Base-by-base conservation (phyloP, 106 monocot genomes). In the Phalaenopsis equestris region DNA sequence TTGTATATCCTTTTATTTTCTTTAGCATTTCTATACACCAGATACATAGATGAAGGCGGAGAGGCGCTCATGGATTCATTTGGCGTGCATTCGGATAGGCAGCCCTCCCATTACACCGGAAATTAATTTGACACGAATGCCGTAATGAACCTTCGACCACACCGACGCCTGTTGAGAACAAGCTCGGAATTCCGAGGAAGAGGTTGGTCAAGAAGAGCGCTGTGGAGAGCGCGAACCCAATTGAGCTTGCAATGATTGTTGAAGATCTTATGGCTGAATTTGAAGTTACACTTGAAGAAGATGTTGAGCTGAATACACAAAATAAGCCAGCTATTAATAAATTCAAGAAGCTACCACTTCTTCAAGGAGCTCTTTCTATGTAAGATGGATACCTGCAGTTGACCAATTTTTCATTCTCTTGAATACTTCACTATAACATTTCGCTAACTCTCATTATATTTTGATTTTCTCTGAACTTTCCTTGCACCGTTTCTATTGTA, bases 251-350 rank as follows among this genome's bases (percentile, higher is more conserved):
- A 70, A n/a, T 87, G 72, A 79, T 95, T 16, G 93, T 99, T 36
- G 99, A 99, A 72, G 82, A 88, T 72, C 77, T 91, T 30, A 95
- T 99, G 91, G 99, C 95, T 41, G 93, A 99, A 73, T 84, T 99
- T 75, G 99, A 99, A 87, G 99, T 99, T 56, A 87, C 88, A n/a
- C 91, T 93, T 81, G 99, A 99, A 86, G 91, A 91, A 90, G 99
- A 99, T 93, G 99, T 95, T 45, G 93, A 99, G 80, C 75, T 99
- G 43, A 99, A 99, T 83, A 90, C 88, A 85, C 93, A 93, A 81
- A 81, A 72, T 39, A 91, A 94, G 80, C 94, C 94, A 83, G 94
- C 91, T 52, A 85, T 94, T 80, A 94, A 94, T 89, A 97, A 97
- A 85, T 85, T 97, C 41, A 94, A 82, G 85, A 99, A 99, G 82